Percentiles rank a stretch among this genome's conserved stretches.
Evolutionary conservation across 2,329 filamentous ascomycete genomes (phyloP).

Genomic region (Fusarium annulatum): DNA sequence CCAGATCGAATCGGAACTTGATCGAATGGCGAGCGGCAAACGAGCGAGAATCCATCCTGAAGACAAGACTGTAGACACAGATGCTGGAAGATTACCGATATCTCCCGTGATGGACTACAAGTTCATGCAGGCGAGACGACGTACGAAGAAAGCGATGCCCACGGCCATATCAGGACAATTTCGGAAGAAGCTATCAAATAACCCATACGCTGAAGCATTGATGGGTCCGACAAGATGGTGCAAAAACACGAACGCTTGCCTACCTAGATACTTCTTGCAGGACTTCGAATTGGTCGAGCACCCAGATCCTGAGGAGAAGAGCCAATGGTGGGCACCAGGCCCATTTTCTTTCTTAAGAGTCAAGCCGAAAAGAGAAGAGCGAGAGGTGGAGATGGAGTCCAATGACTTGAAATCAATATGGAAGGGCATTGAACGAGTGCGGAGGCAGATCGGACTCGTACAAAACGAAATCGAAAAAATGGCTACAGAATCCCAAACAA

Average conservation of each 20-base stretch:
- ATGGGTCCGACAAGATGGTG: slow-evolving; percentile 70
- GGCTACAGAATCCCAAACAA: neutral
- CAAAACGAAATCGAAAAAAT: neutral
- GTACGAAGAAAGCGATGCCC: slow-evolving; percentile 53
- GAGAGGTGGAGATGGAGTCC: neutral
- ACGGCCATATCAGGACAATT: slow-evolving; percentile 56
- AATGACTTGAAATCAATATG: neutral
- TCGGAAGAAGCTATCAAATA: slow-evolving; percentile 68
- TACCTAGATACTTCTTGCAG: slow-evolving; percentile 73
- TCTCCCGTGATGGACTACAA: slow-evolving; percentile 66
- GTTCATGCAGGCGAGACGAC: slow-evolving; percentile 58
- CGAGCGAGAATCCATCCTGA: slow-evolving; percentile 52
- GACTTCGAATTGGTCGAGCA: slow-evolving; percentile 67
- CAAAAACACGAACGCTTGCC: slow-evolving; percentile 54
- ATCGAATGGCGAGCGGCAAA: slow-evolving; percentile 44
- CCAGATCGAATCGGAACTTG: slow-evolving; percentile 49
- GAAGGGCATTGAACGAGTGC: neutral
- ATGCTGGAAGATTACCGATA: slow-evolving; percentile 60
- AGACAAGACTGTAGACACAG: slow-evolving; percentile 58
- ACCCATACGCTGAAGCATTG: slow-evolving; percentile 73
- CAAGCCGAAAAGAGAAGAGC: slow-evolving; percentile 20
- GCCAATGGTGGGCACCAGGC: slow-evolving; percentile 68
- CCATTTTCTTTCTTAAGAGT: slow-evolving; percentile 49
- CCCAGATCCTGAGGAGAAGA: slow-evolving; percentile 62
- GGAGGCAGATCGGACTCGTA: neutral